Evolutionary conservation across 2,329 filamentous ascomycete species (phyloP), one percentile per base, ranked within the genome.

Genomic region (Metarhizium album): DNA sequence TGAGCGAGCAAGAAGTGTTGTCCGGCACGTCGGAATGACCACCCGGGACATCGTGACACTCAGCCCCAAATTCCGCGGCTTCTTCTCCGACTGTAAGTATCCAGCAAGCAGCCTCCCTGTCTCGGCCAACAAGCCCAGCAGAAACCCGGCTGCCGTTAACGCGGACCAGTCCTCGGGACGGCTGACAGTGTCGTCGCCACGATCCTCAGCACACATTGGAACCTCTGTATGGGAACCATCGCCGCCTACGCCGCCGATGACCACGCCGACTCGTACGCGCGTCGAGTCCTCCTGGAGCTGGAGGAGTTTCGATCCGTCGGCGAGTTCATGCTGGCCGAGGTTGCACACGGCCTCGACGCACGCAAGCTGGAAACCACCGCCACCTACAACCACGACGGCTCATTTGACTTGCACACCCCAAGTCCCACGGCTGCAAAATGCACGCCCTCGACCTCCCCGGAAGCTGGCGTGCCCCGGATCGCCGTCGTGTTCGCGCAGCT

Each of bases 291-390:
- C 13, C 20, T 52, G 2, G 46, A 55, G 23, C 53, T 58, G 5
- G 40, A 56, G 8, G 54, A 37, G 1, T 65, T 64, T 49, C 54
- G 61, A 2, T 16, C 55, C 27, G 59, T 55, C 37, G 62, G 63
- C 23, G 59, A 67, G 45, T 72, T 67, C 48, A 59, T 71, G 58
- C 58, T 71, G 2, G 71, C 67, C 0, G 68, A 72, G 49, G 50
- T 69, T 4, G 65, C 65, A 1, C 68, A 70, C 50, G 68, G 68
- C 1, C 57, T 70, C 3, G 68, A 71, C 52, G 66, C 67, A 2
- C 55, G 58, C 2, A 69, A 70, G 31, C 46, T 71, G 4, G 63
- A 70, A 50, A 70, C 68, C 2, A 68, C 60, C 0, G 67, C 66
- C 5, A 69, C 63, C 2, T 50, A 65, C 4, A 54, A 62, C 2